Evolutionary conservation across 2,329 filamentous ascomycete species (phyloP), one percentile per base, ranked within the genome.

Genomic region (Coniella lustricola): DNA sequence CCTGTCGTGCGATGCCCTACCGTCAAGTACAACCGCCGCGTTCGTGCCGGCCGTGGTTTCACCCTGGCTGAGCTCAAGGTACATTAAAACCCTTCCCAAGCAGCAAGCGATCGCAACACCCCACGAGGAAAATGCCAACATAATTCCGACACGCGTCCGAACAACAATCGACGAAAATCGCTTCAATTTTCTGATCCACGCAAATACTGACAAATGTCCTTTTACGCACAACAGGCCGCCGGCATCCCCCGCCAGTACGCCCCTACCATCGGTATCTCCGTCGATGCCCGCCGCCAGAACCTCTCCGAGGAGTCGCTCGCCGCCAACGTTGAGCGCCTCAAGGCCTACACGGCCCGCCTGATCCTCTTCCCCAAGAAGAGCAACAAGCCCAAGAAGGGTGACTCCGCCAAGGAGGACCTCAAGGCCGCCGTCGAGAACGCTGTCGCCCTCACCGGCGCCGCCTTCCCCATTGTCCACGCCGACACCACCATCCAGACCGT

Each of bases 21-120:
- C 65, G 75, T 96, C 80, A 95, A 94, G 82, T 95, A 98, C 83
- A 98, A 98, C 88, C 90, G 93, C 71, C 90, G 90, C 71, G 87
- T 94, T 69, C 86, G 93, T 71, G 83, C 89, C 68, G 93, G 93
- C 73, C 90, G 93, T 80, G 93, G 93, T 72, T 98, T 98, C 86
- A 89, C 91, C 64, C 80, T 97, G 62, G 80, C 84, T 76, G 93
- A 98, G 83, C 81, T 98, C 71, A 98, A 98, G 90, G 91, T 96
- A 86, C 59, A 71, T 52, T 48, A 29, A 43, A 18, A 21, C 12
- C 34, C n/a, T 22, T 17, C 5, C n/a, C 18, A 32, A 41, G 36
- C 14, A 29, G 20, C 7, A 18, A 36, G 38, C 37, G 36, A 35
- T n/a, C 37, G 35, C 14, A 16, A 17, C 3, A 25, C 14, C 31